Percentiles rank a stretch among this genome's conserved stretches.
phyloP scores from a whole-genome alignment of 495 filamentous ascomycete genomes.

The Tetracladium marchalianum region DNA sequence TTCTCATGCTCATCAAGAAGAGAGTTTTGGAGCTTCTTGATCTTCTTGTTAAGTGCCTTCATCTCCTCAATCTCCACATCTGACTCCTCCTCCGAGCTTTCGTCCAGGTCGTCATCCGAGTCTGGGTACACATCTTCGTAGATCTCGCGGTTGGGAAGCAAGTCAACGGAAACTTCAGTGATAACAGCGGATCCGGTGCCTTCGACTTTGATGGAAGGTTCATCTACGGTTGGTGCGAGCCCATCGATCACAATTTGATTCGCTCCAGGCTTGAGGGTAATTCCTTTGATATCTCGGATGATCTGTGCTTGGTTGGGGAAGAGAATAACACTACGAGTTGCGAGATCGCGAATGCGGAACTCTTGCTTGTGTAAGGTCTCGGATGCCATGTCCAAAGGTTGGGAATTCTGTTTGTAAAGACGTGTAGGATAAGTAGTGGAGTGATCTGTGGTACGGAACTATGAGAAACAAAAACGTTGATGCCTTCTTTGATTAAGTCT shows the following conservation, averaged over 20 bases:
- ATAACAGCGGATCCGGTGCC: conserved; percentile 53
- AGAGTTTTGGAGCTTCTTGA: conserved; percentile 19
- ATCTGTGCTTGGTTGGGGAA: conserved; percentile 53
- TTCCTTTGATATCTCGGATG: conserved; percentile 50
- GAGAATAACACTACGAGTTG: conserved; percentile 50
- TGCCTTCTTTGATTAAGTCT: too few species aligned
- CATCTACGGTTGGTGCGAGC: conserved; percentile 51
- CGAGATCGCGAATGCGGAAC: conserved; percentile 41
- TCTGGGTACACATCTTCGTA: conserved; percentile 47
- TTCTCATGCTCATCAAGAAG: conserved; percentile 26
- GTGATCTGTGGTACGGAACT: too few species aligned
- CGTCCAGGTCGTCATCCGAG: conserved; percentile 28
- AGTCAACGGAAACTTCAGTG: conserved; percentile 54
- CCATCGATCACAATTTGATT: conserved; percentile 59
- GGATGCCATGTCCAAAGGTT: conserved; percentile 40
- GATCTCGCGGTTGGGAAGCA: conserved; percentile 47
- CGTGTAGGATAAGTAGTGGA: conserved; percentile 48
- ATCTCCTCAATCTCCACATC: conserved; percentile 18
- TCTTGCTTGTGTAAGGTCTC: conserved; percentile 24
- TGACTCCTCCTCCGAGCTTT: conserved; percentile 25
- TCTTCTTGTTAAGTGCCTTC: conserved; percentile 13
- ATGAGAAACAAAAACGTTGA: too few species aligned
- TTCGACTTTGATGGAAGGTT: conserved; percentile 62
- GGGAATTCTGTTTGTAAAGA: conserved; percentile 86
- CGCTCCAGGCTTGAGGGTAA: conserved; percentile 37